Base-by-base conservation (phyloP, 2,329 filamentous ascomycete genomes). In the Aspergillus alliaceus region DNA sequence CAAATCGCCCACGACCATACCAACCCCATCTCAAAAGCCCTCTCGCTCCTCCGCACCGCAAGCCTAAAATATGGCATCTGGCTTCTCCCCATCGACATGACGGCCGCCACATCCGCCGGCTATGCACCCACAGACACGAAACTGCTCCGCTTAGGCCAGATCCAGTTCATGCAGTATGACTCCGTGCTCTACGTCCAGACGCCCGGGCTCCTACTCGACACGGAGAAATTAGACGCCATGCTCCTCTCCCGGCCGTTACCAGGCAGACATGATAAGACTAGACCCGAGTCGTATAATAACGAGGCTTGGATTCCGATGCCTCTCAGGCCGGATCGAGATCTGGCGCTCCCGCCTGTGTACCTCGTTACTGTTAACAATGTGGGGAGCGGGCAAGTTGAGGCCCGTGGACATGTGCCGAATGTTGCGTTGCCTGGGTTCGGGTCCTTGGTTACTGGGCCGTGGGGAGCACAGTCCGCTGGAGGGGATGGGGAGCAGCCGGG, bases 131-230 rank as follows among this genome's bases (percentile, higher is more conserved):
- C 73, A 18, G 69, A 75, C 42, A 72, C 71, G 15, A 75, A 72
- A 31, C 61, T 76, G 5, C 67, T 76, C 18, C 72, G 74, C 15
- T 59, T 75, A 18, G 67, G 71, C 22, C 69, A 75, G 54, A 69
- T 75, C 40, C 73, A 75, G 49, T 74, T 78, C 56, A 70, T 73
- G 68, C 71, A 72, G 34, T 79, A 79, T 59, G 75, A 79, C 49
- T 73, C 75, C 37, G 72, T 79, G 0, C 59, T 79, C 1, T 79
- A 77, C 60, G 62, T 79, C 4, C 74, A 72, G 35, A 72, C 73
- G 1, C 77, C 77, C 0, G 77, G 77, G 0, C 55, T 79, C 40
- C 59, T 76, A 1, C 61, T 77, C 27, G 71, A 79, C 47, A 71
- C 67, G 1, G 64, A 65, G 6, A 73, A 69, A 25, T 59, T 80